Evolutionary conservation across 345 rosid genomes (phyloP), one percentile per base, ranked within the genome.

Genomic region (Triadica sebifera): DNA sequence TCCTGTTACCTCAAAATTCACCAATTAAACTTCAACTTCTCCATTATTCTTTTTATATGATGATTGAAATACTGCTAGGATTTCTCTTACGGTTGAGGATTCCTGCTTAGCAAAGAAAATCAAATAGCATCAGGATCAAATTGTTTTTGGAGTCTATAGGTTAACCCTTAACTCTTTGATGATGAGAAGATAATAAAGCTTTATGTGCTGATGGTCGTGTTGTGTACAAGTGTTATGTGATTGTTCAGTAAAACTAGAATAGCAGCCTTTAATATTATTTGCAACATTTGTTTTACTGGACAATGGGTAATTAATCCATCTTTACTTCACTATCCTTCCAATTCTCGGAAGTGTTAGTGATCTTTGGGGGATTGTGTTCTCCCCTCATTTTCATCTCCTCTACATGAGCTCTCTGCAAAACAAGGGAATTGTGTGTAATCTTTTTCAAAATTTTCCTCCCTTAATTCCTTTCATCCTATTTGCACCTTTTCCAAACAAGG

Each of bases 51-150:
- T 13, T 9, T 55, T 24, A 0, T 11, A 46, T 61, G 8, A 0
- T 1, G 8, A 16, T 8, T 56, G 25, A 22, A 22, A 52, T 4
- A 95, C 97, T 4, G 92, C 98, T 11, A 98, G 99, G 41, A 88
- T 86, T 81, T 92, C 85, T 73, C 87, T 81, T 65, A 91, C 81
- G 77, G 74, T 83, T 0, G 98, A 89, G 12, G 95, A 95, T 77
- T 88, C 97, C 95, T 93, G 91, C 74, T 79, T 52, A 53, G 0
- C 19, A 37, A 9, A 63, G 4, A 12, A 17, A 3, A 51, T 16
- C 58, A 49, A 6, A 58, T 38, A 38, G 13, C 3, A 29, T 29
- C 34, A 29, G 34, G 34, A 29, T 29, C 34, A 24, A 16, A 39
- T 64, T 57, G 51, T 38, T 50, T 53, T 53, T 1, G 69, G 51